Percentiles rank a stretch among this genome's conserved stretches.
Evolutionary conservation across 2,329 filamentous ascomycete genomes (phyloP).

Genomic region (Mycosphaerella arachidis): DNA sequence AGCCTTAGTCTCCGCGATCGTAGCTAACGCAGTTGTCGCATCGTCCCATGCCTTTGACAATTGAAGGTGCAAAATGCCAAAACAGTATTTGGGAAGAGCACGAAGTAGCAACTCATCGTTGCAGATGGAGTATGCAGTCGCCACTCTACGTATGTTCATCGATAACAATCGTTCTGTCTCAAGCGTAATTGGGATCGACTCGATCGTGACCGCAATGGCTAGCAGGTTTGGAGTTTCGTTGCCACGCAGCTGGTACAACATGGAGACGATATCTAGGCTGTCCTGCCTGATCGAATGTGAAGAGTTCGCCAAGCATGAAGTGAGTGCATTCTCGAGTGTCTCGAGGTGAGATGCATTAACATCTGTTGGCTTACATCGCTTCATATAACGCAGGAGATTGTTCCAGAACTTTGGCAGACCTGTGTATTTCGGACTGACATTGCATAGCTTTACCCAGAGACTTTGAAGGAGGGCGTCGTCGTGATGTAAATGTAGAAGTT

Average conservation of each 20-base stretch:
- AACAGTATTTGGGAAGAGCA: constrained; percentile 76
- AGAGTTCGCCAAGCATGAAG: constrained; percentile 68
- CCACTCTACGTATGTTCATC: constrained; percentile 80
- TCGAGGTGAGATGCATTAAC: constrained; percentile 48
- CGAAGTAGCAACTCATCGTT: constrained; percentile 61
- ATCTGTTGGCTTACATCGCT: constrained; percentile 7
- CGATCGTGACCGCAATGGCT: constrained; percentile 68
- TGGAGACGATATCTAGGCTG: constrained; percentile 67
- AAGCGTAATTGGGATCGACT: constrained; percentile 72
- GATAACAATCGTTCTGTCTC: constrained; percentile 72
- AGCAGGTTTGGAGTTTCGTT: constrained; percentile 52
- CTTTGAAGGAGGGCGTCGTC: background rate
- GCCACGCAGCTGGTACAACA: constrained; percentile 49
- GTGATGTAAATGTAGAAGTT: constrained; percentile 12
- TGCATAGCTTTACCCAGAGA: constrained; percentile 22
- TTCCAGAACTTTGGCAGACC: constrained; percentile 25
- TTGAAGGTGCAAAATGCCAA: constrained; percentile 82
- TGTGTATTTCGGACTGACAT: constrained; percentile 11
- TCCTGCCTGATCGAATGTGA: constrained; percentile 70
- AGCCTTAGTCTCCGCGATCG: constrained; percentile 63
- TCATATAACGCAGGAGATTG: constrained; percentile 24
- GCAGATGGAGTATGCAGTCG: constrained; percentile 57
- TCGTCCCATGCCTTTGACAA: constrained; percentile 86
- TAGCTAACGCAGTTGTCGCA: constrained; percentile 67
- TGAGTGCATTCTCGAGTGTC: constrained; percentile 59